Conservation (phyloP, 495 filamentous ascomycete species). For the Penicillium salamii region DNA sequence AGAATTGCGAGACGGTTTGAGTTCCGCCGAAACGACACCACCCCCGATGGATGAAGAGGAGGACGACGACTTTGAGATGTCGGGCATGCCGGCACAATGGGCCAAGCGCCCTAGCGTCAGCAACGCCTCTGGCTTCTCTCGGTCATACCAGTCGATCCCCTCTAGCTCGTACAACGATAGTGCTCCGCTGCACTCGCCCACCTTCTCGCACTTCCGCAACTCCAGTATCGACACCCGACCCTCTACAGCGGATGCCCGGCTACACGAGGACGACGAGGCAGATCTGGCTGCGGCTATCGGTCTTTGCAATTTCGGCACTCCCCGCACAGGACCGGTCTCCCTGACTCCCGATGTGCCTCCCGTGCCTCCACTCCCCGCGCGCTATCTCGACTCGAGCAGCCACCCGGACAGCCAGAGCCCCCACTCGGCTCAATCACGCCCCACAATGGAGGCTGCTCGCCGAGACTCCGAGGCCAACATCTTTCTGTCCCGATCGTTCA, state of each 20-base stretch:
- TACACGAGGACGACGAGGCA: conserved; percentile 59
- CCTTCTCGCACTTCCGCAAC: conserved; percentile 46
- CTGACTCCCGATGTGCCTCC: conserved; percentile 78
- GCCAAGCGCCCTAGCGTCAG: conserved; percentile 52
- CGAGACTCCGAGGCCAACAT: conserved; percentile 34
- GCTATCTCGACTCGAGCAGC: conserved; percentile 39
- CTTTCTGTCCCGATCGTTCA: conserved; percentile 41
- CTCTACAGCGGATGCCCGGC: conserved; percentile 58
- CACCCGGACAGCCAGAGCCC: conserved; percentile 25
- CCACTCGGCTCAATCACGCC: conserved; percentile 23
- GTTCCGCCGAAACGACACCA: conserved; percentile 56
- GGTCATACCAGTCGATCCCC: conserved; percentile 78
- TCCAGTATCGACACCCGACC: conserved; percentile 62
- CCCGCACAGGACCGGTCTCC: conserved; percentile 64
- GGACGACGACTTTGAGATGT: conserved; percentile 43
- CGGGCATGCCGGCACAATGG: conserved; percentile 30
- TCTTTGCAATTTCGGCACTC: conserved; percentile 86
- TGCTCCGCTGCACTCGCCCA: conserved; percentile 44
- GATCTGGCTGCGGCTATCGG: conserved; percentile 86
- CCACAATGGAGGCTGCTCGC: conserved; percentile 40
- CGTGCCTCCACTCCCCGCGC: conserved; percentile 75
- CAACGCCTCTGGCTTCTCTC: conserved; percentile 67
- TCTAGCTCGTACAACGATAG: conserved; percentile 52
- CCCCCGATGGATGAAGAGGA: conserved; percentile 50
- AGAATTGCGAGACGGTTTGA: conserved; percentile 65